Evolutionary conservation across 306 rosid species (phyloP), one percentile per base, ranked within the genome.

Genomic region (Pterocarpus santalinus): DNA sequence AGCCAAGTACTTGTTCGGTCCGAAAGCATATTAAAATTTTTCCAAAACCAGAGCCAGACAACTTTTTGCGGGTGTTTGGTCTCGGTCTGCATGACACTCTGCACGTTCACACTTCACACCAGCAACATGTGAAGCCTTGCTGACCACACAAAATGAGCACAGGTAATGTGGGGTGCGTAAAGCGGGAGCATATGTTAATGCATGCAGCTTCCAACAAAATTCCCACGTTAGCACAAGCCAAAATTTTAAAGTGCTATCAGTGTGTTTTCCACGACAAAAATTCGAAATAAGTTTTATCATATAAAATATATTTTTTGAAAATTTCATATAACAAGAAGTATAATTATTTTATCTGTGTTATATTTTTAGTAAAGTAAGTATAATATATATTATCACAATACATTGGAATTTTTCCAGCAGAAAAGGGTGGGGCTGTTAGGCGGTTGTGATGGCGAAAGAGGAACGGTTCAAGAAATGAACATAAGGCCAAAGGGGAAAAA

Each of bases 391-490:
- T 49, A 13, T 11, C 15, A 49, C 15, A 11, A 13, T 49, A 2
- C 55, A 49, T 10, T 10, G 5, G 15, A 10, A 49, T 3, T 2
- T 55, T 16, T 5, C 30, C 61, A 55, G 30, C 55, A 15, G 28
- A 49, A 13, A 49, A 15, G 33, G 4, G 63, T 7, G 33, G 63
- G 63, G 33, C 6, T 14, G n/a, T 1, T 11, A 49, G 16, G 28
- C 2, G 65, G 65, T 9, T 58, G 35, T 58, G 65, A 60, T 74
- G 73, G 83, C 68, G 72, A 79, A 75, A 65, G 68, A 1, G 67
- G 71, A 69, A 28, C 85, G 51, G 83, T 81, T 75, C n/a, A 34
- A 69, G 81, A 22, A 32, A 56, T 22, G 10, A 58, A 28, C 35
- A 67, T 3, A 67, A 9, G 5, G 65, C 65, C 65, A 60, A 11